These are phyloP conservation scores for Vigna mungo DNA, from an alignment of 306 rosid genomes.

Conservation along the genomic window DNA sequence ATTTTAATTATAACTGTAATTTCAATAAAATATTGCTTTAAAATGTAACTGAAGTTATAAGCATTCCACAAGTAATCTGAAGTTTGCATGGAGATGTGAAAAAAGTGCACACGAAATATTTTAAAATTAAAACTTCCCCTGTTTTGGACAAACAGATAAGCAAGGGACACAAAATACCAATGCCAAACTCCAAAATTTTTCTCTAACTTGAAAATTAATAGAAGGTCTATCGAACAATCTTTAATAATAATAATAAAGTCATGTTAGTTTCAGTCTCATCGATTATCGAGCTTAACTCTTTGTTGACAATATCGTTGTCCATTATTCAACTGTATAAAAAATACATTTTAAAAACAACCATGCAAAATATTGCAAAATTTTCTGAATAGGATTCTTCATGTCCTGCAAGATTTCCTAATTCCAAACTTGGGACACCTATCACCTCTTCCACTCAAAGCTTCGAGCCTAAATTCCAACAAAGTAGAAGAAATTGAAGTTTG, in stretches of 20 bases:
- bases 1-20: no score
- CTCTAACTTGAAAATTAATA: background rate
- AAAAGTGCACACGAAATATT: background rate
- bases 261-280: background rate
- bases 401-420: constrained; percentile 22
- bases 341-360: background rate
- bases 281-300: background rate
- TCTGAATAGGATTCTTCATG: constrained; percentile 36
- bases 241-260: background rate
- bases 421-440: background rate
- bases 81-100: background rate
- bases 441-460: constrained; percentile 36
- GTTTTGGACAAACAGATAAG: no score
- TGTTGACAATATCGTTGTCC: background rate
- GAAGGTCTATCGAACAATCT: background rate
- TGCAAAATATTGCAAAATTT: constrained; percentile 10
- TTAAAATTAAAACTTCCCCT: background rate
- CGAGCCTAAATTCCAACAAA: background rate
- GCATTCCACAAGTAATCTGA: background rate
- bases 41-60: background rate
- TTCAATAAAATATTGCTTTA: no score
- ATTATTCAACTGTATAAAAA: background rate
- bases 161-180: background rate
- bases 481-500: constrained; percentile 9
- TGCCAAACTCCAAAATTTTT: background rate